phyloP scores from a whole-genome alignment of 2,329 filamentous ascomycete genomes.

The Penicillium brevicompactum region DNA sequence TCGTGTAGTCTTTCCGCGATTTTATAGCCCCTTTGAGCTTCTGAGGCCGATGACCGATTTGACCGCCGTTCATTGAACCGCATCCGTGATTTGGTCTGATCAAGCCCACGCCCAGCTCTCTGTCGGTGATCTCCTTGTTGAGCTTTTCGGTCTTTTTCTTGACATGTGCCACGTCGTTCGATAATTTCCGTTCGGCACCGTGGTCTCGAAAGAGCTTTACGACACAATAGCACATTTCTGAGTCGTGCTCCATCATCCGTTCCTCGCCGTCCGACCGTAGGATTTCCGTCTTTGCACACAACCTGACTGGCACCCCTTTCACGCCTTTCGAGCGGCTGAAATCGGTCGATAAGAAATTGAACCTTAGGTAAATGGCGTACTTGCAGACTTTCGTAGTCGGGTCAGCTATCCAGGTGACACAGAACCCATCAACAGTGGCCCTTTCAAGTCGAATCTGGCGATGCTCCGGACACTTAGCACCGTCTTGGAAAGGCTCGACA shows the following conservation, averaged over 20 bases:
- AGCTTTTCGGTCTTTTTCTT: conserved; percentile 93
- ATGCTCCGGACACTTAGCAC: conserved; percentile 55
- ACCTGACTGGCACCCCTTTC: conserved; percentile 86
- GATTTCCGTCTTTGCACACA: conserved; percentile 83
- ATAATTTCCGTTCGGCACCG: conserved; percentile 86
- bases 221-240: conserved; percentile 89
- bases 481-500: conserved; percentile 63
- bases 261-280: conserved; percentile 56
- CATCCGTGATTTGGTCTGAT: too few relatives aligned
- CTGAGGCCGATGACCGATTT: background rate
- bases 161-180: conserved; percentile 86
- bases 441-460: conserved; percentile 66
- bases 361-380: conserved; percentile 83
- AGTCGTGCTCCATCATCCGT: conserved; percentile 24
- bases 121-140: conserved; percentile 72
- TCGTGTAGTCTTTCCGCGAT: background rate
- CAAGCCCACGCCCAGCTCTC: too few relatives aligned
- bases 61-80: too few relatives aligned
- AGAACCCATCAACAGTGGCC: conserved; percentile 88
- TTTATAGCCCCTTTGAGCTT: conserved; percentile 56
- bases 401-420: conserved; percentile 78
- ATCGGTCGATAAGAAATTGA: conserved; percentile 95
- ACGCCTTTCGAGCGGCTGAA: conserved; percentile 98
- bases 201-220: conserved; percentile 94
- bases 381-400: conserved; percentile 63